Percentiles rank a stretch among this genome's conserved stretches.
phyloP scores from a whole-genome alignment of 1,284 basidiomycete species.

The Moesziomyces antarcticus region DNA sequence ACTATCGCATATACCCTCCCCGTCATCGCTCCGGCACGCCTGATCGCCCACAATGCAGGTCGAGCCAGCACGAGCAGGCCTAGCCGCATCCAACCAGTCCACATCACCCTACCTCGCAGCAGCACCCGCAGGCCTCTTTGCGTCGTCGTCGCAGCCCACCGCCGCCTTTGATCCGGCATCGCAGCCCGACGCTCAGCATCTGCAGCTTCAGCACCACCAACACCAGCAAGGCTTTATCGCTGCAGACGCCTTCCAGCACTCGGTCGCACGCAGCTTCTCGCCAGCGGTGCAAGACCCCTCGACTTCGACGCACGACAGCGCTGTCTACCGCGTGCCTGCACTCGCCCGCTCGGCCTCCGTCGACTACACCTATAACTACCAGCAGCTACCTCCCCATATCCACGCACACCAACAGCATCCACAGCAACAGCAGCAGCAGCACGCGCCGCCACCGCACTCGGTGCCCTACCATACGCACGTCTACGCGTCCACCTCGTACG shows the following conservation, averaged over 20 bases:
- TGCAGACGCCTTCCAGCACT: conserved; percentile 25
- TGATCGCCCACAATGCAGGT: conserved; percentile 28
- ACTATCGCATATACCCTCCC: conserved; percentile 1
- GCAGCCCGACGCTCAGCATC: conserved; percentile 19
- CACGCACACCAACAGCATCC: conserved; percentile 19
- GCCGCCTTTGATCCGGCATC: conserved; percentile 19
- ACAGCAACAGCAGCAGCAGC: conserved; percentile 23
- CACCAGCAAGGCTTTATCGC: conserved; percentile 12
- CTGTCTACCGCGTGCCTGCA: conserved; percentile 22
- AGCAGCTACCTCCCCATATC: conserved; percentile 25
- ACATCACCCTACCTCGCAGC: conserved; percentile 38
- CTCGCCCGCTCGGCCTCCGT: conserved; percentile 21
- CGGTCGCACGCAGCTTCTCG: conserved; percentile 17
- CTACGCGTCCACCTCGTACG: conserved; percentile 37
- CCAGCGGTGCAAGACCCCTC: conserved; percentile 17
- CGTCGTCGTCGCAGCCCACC: conserved; percentile 12
- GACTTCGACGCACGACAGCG: conserved; percentile 16
- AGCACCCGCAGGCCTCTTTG: conserved; percentile 25
- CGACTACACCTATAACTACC: conserved; percentile 34
- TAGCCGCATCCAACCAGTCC: conserved; percentile 7
- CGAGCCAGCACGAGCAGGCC: conserved; percentile 6
- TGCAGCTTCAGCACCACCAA: conserved; percentile 29
- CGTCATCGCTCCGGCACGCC: too few species aligned
- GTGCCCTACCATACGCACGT: conserved; percentile 16
- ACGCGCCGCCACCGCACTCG: conserved; percentile 12